Evolutionary conservation across 495 filamentous ascomycete species (phyloP).

Genomic region (Xylaria intraflava): DNA sequence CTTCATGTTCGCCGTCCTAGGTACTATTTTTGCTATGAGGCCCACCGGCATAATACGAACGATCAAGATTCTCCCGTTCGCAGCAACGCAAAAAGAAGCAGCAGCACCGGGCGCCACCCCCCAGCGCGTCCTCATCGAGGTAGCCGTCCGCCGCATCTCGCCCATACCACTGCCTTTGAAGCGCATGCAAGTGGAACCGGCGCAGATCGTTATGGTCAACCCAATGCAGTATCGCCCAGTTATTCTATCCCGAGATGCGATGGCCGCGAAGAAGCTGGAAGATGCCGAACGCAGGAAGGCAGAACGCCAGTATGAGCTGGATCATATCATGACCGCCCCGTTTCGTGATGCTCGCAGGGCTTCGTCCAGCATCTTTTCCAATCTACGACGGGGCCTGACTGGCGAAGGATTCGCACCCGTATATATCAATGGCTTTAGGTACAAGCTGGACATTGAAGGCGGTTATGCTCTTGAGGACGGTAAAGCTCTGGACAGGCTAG

Average conservation of each 20-base stretch:
- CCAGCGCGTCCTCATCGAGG: conserved; percentile 28
- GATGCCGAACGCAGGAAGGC: conserved; percentile 25
- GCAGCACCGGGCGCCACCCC: not conserved
- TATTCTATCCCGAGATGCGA: conserved; percentile 16
- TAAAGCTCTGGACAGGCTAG: conserved; percentile 43
- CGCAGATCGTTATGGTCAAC: conserved; percentile 29
- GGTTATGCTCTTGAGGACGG: conserved; percentile 48
- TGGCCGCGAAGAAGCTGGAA: conserved; percentile 17
- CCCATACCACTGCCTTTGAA: conserved; percentile 29
- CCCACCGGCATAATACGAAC: conserved; percentile 34
- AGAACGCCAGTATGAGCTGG: conserved; percentile 37
- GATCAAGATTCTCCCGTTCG: conserved; percentile 36
- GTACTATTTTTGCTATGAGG: conserved; percentile 40
- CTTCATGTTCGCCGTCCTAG: conserved; percentile 39
- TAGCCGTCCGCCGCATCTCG: conserved; percentile 26
- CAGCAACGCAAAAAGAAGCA: not conserved
- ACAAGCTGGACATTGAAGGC: conserved; percentile 44
- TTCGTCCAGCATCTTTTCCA: conserved; percentile 23
- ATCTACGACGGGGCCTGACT: conserved; percentile 34
- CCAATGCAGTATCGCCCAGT: conserved; percentile 31
- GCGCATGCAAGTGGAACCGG: conserved; percentile 26
- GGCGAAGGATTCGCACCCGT: conserved; percentile 44
- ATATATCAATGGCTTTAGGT: conserved; percentile 27
- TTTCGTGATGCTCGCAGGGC: conserved; percentile 37
- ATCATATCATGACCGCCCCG: conserved; percentile 44